Evolutionary conservation across 768 basidiomycete genomes (phyloP), one percentile per base, ranked within the genome.

Genomic region (Amanita subjunquillea): DNA sequence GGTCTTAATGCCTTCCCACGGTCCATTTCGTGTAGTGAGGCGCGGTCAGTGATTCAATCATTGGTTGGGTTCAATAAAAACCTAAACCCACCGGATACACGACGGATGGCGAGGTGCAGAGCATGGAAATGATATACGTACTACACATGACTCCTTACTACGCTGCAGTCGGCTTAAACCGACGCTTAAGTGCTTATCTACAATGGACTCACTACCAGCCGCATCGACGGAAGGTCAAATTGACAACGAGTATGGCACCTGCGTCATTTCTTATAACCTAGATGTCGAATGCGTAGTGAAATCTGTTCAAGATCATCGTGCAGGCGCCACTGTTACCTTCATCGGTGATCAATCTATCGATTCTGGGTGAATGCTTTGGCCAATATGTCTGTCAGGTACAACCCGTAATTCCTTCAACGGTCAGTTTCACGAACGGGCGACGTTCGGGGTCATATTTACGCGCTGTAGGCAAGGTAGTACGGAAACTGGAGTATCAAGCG

Each of bases 371-470:
- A 27, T 42, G 27, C 34, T 9, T 32, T 41, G 10, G 43, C 27
- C 17, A 23, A 40, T 43, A 9, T 51, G 47, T 48, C 50, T 29
- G 43, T 9, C 39, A 76, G 73, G 75, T 6, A 90, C 89, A 12
- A 94, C 91, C 5, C 79, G 91, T 53, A 85, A 91, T 64, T 83
- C 83, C 0, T 92, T 92, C 70, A 74, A 84, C 78, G 90, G 90
- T 85, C 53, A 48, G 22, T 22, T 5, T 44, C 12, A 41, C 13
- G 6, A 34, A 41, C 39, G 36, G 38, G 23, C 44, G 29, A 20
- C 1, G 42, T 40, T 13, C 37, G 2, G 4, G 7, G 39, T 36
- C 30, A 39, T 10, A 13, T 12, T 40, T 5, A 47, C 13, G 23
- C 23, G 20, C 25, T 39, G 13, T 63, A 89, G 87, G 83, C 48